Base-by-base conservation (phyloP, 2,329 filamentous ascomycete species). In the Periconia sp. region DNA sequence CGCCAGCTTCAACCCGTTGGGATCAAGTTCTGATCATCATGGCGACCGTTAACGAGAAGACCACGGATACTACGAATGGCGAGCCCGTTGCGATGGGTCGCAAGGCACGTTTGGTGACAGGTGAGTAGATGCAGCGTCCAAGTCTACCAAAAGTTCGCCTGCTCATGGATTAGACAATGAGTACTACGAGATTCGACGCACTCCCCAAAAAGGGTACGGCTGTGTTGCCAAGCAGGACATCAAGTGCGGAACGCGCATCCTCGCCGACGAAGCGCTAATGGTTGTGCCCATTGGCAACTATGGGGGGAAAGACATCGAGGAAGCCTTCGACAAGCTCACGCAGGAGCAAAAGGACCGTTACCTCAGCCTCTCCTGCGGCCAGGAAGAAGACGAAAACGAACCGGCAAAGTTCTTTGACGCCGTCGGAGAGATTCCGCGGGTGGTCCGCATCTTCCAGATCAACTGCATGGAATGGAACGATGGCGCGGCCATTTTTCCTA, bases 131-230 rank as follows among this genome's bases (percentile, higher is more conserved):
- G 3, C 17, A 42, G 3, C 7, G 3, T 27, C 33, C 3, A 3
- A 6, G 11, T 11, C 33, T 14, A n/a, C 41, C 17, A 7, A 17
- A 3, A 6, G 19, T 17, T n/a, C 11, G 18, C 41, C 41, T n/a
- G 19, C 19, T 44, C 27, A 44, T 23, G 3, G 3, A n/a, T 7
- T 45, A 63, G 61, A 57, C 8, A 68, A 68, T 42, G 55, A 60
- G 1, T 67, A 59, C 53, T 73, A 71, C 23, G 66, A 69, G 19
- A 54, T 76, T 47, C 64, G 60, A 20, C 56, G 58, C 5, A 61
- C 73, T 6, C 63, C 70, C 1, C 65, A 66, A 37, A 78, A 76
- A 58, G 77, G 77, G 18, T 70, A 76, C 30, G 77, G 77, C 45
- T 70, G 75, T 49, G 70, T 79, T 53, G 77, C 77, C 1, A 56